These are phyloP conservation scores for Globisporangium heterothallicum DNA, from an alignment of 352 stramenopile genomes.

Conservation along the genomic window DNA sequence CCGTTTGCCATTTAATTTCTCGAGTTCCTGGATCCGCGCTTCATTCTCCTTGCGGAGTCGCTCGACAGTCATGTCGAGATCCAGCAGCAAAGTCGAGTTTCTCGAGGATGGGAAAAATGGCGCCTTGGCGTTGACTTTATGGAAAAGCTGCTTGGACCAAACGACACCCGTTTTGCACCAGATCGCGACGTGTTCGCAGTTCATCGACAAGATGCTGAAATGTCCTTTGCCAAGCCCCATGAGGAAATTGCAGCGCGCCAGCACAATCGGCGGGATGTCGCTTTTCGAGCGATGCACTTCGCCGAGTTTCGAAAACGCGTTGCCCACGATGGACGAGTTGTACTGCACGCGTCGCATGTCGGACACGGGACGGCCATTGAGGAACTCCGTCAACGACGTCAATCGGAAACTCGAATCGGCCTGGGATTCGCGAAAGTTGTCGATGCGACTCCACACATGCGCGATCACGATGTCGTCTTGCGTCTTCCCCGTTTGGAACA, in stretches of 20 bases:
- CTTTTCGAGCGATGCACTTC: constrained; percentile 57
- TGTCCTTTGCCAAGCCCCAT: constrained; percentile 60
- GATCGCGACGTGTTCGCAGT: constrained; percentile 72
- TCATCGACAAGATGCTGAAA: constrained; percentile 63
- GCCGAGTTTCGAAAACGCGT: constrained; percentile 49
- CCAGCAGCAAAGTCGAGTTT: constrained; percentile 26
- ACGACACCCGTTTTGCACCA: constrained; percentile 74
- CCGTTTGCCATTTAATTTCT: constrained; percentile 30
- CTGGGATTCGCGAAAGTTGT: constrained; percentile 50
- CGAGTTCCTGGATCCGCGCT: constrained; percentile 28
- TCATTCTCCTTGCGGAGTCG: constrained; percentile 24
- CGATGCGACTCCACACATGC: constrained; percentile 66
- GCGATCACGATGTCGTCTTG: constrained; percentile 51
- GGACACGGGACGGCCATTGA: constrained; percentile 44
- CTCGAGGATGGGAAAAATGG: constrained; percentile 39
- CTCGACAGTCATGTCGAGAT: constrained; percentile 30
- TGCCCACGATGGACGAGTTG: constrained; percentile 59
- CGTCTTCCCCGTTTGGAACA: constrained; percentile 35
- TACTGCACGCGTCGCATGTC: constrained; percentile 76
- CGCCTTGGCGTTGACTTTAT: constrained; percentile 38
- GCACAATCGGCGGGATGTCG: constrained; percentile 63
- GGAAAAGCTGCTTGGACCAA: constrained; percentile 73
- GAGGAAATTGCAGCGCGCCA: constrained; percentile 63
- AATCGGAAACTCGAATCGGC: constrained; percentile 61
- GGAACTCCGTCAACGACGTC: constrained; percentile 64